phyloP scores from a whole-genome alignment of 2,329 filamentous ascomycete genomes.

The Exophiala bonariae region DNA sequence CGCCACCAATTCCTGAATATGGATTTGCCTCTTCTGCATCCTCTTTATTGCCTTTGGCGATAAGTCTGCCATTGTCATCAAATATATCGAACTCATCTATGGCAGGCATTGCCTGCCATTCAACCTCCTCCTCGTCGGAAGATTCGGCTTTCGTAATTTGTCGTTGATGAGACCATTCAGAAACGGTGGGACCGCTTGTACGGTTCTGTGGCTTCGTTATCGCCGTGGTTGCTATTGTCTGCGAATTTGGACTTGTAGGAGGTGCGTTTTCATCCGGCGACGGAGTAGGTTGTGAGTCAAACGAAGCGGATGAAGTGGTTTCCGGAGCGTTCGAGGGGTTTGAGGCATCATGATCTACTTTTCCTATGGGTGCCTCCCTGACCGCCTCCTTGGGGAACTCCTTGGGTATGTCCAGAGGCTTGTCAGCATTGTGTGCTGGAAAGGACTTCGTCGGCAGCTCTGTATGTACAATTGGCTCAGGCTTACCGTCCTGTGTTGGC shows the following conservation, averaged over 20 bases:
- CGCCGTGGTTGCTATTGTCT: conserved; percentile 26
- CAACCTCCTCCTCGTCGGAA: conserved; percentile 56
- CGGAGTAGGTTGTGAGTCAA: not conserved
- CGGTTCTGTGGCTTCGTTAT: conserved; percentile 36
- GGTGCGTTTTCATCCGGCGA: not conserved
- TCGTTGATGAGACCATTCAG: conserved; percentile 91
- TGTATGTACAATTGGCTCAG: too few species aligned
- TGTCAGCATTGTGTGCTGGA: too few species aligned
- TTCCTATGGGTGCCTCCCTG: too few species aligned
- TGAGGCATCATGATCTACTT: too few species aligned
- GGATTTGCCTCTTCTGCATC: conserved; percentile 64
- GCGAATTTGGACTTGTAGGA: conserved; percentile 5
- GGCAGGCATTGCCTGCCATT: conserved; percentile 93
- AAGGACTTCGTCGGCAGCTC: too few species aligned
- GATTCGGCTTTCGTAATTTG: conserved; percentile 57
- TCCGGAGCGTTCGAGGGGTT: too few species aligned
- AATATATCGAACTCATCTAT: conserved; percentile 93
- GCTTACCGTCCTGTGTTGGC: too few species aligned
- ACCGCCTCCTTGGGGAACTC: too few species aligned
- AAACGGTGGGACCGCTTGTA: conserved; percentile 51
- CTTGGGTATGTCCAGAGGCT: too few species aligned
- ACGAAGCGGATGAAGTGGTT: not conserved
- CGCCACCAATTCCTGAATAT: conserved; percentile 67
- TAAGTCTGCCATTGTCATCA: conserved; percentile 84
- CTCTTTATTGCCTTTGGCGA: conserved; percentile 76